A percentile compares a stretch with the other conserved stretches of the same genome.
These are phyloP conservation scores for Cercophora samala DNA, from an alignment of 495 filamentous ascomycete species.

Conservation along the genomic window DNA sequence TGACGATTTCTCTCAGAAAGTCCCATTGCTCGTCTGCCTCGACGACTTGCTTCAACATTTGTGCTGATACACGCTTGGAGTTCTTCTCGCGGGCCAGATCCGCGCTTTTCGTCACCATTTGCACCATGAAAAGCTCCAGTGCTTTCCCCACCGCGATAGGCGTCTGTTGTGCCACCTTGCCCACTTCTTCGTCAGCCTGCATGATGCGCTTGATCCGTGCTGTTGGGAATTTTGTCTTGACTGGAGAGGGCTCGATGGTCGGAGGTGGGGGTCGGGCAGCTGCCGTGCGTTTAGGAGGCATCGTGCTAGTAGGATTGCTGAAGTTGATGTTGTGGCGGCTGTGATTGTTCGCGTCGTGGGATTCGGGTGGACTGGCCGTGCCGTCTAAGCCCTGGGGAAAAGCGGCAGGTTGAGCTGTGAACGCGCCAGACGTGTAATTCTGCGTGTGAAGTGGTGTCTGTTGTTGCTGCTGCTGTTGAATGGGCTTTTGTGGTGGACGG, in stretches of 20 bases:
- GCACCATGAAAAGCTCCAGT: slow-evolving; percentile 95
- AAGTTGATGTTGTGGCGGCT: slow-evolving; percentile 12
- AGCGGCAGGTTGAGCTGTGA: background rate
- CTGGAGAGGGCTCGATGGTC: slow-evolving; percentile 57
- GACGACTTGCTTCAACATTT: slow-evolving; percentile 87
- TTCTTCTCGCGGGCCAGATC: slow-evolving; percentile 74
- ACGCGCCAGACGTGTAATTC: slow-evolving; percentile 14
- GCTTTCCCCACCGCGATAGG: slow-evolving; percentile 94
- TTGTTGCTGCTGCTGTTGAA: slow-evolving; percentile 22
- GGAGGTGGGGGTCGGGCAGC: slow-evolving; percentile 18
- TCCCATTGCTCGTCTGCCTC: slow-evolving; percentile 84
- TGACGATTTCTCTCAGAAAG: slow-evolving; percentile 87
- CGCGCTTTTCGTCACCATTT: slow-evolving; percentile 81
- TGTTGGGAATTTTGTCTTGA: slow-evolving; percentile 95
- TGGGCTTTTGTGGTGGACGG: slow-evolving; percentile 11
- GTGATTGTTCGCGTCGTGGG: background rate
- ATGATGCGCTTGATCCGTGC: slow-evolving; percentile 99
- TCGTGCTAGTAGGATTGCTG: background rate
- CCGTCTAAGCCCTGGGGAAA: background rate
- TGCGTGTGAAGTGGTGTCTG: slow-evolving; percentile 16
- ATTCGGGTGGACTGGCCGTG: slow-evolving; percentile 1
- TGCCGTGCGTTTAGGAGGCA: slow-evolving; percentile 20
- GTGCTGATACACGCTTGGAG: slow-evolving; percentile 84
- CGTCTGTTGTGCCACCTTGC: slow-evolving; percentile 96
- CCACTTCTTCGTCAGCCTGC: slow-evolving; percentile 98